Base-by-base conservation (phyloP, 192 early-diverging fungal species). In the Umbelopsis sp. region DNA sequence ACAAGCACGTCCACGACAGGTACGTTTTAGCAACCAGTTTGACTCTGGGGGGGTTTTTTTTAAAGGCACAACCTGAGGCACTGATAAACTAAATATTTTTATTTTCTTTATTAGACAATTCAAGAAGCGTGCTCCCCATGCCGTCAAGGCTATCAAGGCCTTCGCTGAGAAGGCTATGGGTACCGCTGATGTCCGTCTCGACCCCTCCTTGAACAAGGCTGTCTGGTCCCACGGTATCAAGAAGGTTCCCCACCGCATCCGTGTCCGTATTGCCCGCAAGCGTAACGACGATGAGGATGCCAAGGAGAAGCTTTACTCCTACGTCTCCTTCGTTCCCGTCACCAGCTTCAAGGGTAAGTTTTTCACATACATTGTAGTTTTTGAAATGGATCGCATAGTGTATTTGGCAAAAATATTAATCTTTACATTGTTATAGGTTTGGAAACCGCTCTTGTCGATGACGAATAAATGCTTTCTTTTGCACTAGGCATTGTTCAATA, bases 251-350 rank as follows among this genome's bases (percentile, higher is more conserved):
- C 92, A 94, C 93, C 91, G 96, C 80, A 91, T 99, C 76, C 94
- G 97, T 72, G 90, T 99, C 67, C 93, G 97, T 73, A 82, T 98
- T 73, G 82, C 95, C 74, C 94, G 97, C 84, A 93, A 93, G 84
- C 92, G 95, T 84, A 98, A 97, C 89, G 97, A 99, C 76, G 93
- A 89, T 78, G 97, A 99, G 81, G 90, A 93, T 74, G 93, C 93
- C 80, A 92, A 91, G 81, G 94, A 97, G 87, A 98, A 97, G 92
- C 90, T 99, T 50, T 99, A 95, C 92, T 95, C 96, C 71, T 86
- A 90, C 74, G 97, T 99, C 69, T 87, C 93, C 73, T 86, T 86
- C 74, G 97, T 99, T 65, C 89, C 91, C 49, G 88, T 92, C 74
- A 82, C 91, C 69, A 80, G 81, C 80, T 98, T 97, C 88, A 98